Evolutionary conservation across 1,284 basidiomycete genomes (phyloP).

Genomic region (Sphagnurus paluster): DNA sequence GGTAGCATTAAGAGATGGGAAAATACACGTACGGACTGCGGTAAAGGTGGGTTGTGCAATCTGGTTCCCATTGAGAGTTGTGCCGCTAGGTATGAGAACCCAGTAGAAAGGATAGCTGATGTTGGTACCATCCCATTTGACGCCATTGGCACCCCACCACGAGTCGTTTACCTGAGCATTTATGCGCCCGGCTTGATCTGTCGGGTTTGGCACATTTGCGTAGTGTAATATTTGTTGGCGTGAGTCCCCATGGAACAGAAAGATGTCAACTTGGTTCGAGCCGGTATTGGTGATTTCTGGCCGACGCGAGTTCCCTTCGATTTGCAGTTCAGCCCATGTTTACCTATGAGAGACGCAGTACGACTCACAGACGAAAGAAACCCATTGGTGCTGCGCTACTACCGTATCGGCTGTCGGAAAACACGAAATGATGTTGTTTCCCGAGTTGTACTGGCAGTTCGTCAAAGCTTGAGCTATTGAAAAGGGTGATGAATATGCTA

Average conservation of each 20-base stretch:
- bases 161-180: conserved; percentile 64
- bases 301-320: conserved; percentile 52
- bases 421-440: conserved; percentile 72
- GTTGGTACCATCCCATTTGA: conserved; percentile 51
- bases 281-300: conserved; percentile 42
- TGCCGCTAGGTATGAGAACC: conserved; percentile 59
- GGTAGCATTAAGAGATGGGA: conserved; percentile 9
- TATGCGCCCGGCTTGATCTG: conserved; percentile 52
- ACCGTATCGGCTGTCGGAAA: conserved; percentile 54
- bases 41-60: conserved; percentile 68
- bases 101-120: conserved; percentile 70
- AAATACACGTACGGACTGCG: conserved; percentile 66
- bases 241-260: conserved; percentile 67
- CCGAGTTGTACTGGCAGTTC: conserved; percentile 43
- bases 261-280: conserved; percentile 59
- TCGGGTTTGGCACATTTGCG: conserved; percentile 46
- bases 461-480: conserved; percentile 30
- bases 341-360: conserved; percentile 3
- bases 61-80: conserved; percentile 52
- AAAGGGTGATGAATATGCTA: background rate
- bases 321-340: conserved; percentile 9
- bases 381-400: conserved; percentile 68
- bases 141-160: conserved; percentile 66
- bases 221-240: conserved; percentile 45
- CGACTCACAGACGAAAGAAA: conserved; percentile 72